Percentiles rank a stretch among this genome's conserved stretches.
Evolutionary conservation across 345 rosid genomes (phyloP).

Genomic region (Hypericum perforatum): DNA sequence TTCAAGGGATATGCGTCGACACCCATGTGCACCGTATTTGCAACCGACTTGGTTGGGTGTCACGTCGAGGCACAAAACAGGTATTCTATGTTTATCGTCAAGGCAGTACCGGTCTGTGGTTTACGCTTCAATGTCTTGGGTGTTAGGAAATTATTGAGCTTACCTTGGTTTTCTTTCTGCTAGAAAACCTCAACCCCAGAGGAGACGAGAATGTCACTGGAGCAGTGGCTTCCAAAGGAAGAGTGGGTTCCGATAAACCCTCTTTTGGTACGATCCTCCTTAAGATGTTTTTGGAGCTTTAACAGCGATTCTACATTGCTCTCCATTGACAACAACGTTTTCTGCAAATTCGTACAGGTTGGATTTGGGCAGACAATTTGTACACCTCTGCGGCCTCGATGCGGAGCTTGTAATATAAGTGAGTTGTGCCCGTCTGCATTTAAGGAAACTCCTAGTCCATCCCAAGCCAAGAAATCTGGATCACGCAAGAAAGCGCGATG

Average conservation of each 20-base stretch:
- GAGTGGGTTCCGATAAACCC: conserved; percentile 89
- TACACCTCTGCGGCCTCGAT: conserved; percentile 69
- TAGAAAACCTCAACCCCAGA: conserved; percentile 75
- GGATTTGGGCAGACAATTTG: conserved; percentile 92
- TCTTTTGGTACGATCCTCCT: conserved; percentile 52
- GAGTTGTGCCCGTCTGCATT: conserved; percentile 83
- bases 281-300: too few relatives aligned
- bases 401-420: conserved; percentile 50
- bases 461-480: conserved; percentile 35
- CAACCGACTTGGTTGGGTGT: conserved; percentile 95
- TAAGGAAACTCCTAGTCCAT: conserved; percentile 48
- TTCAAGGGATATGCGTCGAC: conserved; percentile 90
- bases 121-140: background rate
- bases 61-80: conserved; percentile 52
- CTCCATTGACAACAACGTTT: too few relatives aligned
- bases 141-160: background rate
- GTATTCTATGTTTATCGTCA: conserved; percentile 18
- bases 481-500: background rate
- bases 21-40: conserved; percentile 92
- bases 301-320: too few relatives aligned
- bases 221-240: conserved; percentile 90
- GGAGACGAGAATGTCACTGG: conserved; percentile 78
- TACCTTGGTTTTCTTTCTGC: conserved; percentile 6
- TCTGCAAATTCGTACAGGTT: conserved; percentile 33
- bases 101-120: background rate